phyloP scores from a whole-genome alignment of 768 basidiomycete species.

The Lentinula sp. region DNA sequence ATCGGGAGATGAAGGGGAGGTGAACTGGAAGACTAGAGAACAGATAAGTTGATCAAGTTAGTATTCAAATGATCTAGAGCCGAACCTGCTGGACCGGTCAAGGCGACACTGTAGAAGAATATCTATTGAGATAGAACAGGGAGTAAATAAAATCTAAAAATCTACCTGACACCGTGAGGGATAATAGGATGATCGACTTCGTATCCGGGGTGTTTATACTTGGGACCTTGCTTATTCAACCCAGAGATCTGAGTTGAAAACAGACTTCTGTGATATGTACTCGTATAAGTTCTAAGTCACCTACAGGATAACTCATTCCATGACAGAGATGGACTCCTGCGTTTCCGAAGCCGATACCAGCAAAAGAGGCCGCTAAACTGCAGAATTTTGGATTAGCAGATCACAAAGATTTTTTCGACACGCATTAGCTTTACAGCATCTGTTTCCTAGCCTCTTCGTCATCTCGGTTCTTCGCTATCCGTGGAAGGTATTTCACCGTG shows the following conservation, averaged over 20 bases:
- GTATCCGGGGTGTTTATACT: conserved; percentile 91
- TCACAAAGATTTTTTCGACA: not conserved
- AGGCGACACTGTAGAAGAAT: conserved; percentile 53
- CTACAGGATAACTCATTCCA: conserved; percentile 82
- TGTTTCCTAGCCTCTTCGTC: conserved; percentile 82
- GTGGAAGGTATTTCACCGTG: conserved; percentile 83
- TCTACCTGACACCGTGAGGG: conserved; percentile 81
- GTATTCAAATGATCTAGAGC: not conserved
- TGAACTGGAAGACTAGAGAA: conserved; percentile 81
- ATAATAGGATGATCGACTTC: conserved; percentile 82
- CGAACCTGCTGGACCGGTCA: conserved; percentile 81
- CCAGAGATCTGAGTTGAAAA: conserved; percentile 67
- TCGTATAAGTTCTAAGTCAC: conserved; percentile 14
- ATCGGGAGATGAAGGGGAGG: conserved; percentile 87
- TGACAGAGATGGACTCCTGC: conserved; percentile 90
- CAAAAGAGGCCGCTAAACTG: conserved; percentile 88
- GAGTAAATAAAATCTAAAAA: not conserved
- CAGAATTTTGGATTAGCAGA: conserved; percentile 1
- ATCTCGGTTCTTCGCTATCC: conserved; percentile 70
- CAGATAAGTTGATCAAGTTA: not conserved
- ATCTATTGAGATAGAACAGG: not conserved
- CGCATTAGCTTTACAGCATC: conserved; percentile 65
- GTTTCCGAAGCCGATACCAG: conserved; percentile 93
- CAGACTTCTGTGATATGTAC: not conserved
- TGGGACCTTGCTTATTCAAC: conserved; percentile 89